A percentile compares a stretch with the other conserved stretches of the same genome.
phyloP scores from a whole-genome alignment of 2,329 filamentous ascomycete species.

The Penicillium sp. region DNA sequence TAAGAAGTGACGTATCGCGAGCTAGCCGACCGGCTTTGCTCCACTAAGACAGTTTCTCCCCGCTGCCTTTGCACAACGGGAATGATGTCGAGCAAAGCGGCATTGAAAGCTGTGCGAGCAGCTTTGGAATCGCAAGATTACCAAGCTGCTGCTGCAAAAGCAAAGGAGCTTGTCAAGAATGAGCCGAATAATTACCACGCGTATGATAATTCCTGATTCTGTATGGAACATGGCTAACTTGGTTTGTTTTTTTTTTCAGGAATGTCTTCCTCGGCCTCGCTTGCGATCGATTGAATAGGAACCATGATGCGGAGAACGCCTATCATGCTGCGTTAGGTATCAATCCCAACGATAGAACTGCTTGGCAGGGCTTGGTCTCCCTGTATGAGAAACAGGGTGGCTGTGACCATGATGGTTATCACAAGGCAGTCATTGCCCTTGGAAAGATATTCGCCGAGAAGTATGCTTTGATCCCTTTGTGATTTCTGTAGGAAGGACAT shows the following conservation, averaged over 20 bases:
- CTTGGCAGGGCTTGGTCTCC: slow-evolving; percentile 86
- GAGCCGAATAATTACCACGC: slow-evolving; percentile 82
- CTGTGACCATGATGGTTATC: slow-evolving; percentile 71
- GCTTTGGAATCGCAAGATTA: slow-evolving; percentile 77
- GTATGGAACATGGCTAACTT: slow-evolving; percentile 12
- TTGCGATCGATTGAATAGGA: slow-evolving; percentile 70
- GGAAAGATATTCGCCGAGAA: slow-evolving; percentile 70
- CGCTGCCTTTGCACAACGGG: slow-evolving; percentile 20
- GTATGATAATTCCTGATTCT: slow-evolving; percentile 47
- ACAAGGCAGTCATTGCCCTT: slow-evolving; percentile 68
- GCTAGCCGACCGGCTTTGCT: slow-evolving; percentile 17
- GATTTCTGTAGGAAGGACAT: background rate
- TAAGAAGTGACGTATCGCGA: slow-evolving; percentile 30
- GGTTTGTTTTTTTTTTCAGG: slow-evolving; percentile 30
- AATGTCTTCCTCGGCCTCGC: slow-evolving; percentile 87
- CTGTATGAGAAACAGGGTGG: slow-evolving; percentile 76
- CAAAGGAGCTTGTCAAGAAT: slow-evolving; percentile 66
- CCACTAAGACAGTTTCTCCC: slow-evolving; percentile 23
- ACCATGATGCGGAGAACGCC: slow-evolving; percentile 70
- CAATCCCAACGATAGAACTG: slow-evolving; percentile 74
- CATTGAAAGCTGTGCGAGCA: slow-evolving; percentile 77
- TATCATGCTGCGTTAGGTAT: slow-evolving; percentile 72
- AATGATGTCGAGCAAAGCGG: slow-evolving; percentile 60
- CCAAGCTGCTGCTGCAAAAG: slow-evolving; percentile 69
- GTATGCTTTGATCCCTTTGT: slow-evolving; percentile 41